Evolutionary conservation across 2,329 filamentous ascomycete species (phyloP).

Genomic region (Xylariomycetidae sp.): DNA sequence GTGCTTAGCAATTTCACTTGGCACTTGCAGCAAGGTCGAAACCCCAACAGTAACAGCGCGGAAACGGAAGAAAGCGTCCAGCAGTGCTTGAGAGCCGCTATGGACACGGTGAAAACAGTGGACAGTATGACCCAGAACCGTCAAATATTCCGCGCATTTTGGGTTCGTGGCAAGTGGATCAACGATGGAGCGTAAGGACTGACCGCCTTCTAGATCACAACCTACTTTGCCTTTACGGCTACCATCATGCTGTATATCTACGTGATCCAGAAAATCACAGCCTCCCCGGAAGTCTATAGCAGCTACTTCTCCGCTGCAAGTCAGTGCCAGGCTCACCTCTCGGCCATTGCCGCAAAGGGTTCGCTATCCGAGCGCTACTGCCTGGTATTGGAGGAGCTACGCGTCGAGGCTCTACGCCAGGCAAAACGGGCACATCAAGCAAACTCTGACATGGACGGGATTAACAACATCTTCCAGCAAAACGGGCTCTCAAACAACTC

Average conservation of each 20-base stretch:
- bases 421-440: neutral
- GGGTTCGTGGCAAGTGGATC: no score
- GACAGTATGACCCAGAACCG: constrained; percentile 17
- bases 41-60: constrained; percentile 3
- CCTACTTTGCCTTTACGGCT: constrained; percentile 25
- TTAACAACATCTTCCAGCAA: no score
- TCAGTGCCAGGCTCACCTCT: constrained; percentile 17
- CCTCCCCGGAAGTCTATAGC: constrained; percentile 6
- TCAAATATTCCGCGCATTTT: constrained; percentile 25
- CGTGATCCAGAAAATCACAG: constrained; percentile 15
- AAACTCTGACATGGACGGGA: no score
- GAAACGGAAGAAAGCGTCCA: constrained; percentile 14
- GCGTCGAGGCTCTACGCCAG: constrained; percentile 12
- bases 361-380: constrained; percentile 22
- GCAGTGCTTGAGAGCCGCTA: constrained; percentile 21
- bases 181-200: no score
- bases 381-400: constrained; percentile 23
- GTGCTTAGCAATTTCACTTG: constrained; percentile 31
- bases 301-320: constrained; percentile 15
- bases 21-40: constrained; percentile 11
- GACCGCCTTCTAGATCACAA: constrained; percentile 4
- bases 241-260: constrained; percentile 24
- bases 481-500: no score
- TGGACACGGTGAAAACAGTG: constrained; percentile 20
- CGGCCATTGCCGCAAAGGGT: constrained; percentile 14